Evolutionary conservation across 805 yeast species (phyloP), one percentile per base, ranked within the genome.

Genomic region (Candida palmyrensis): DNA sequence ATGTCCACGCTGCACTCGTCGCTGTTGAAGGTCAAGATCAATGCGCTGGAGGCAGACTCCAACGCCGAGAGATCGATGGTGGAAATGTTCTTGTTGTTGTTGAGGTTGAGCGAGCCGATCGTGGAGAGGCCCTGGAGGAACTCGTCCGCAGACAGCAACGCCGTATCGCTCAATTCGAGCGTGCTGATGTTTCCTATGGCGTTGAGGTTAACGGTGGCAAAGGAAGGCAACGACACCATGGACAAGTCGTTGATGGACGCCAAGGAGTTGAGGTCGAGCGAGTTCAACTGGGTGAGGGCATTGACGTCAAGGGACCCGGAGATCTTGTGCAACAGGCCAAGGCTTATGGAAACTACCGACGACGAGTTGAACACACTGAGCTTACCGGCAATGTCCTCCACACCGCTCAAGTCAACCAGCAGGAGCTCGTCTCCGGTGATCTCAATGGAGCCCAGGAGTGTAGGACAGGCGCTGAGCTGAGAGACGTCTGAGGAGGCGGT

Each of bases 21-120:
- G 42, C 54, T 49, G 55, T 66, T 66, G 59, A 66, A 66, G 37
- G 62, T 50, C 38, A 66, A 51, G 31, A 60, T 56, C 44, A 66
- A 55, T 33, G 52, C 53, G 33, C 57, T 60, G 26, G 54, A 40
- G 29, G 61, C 69, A 13, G 54, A 33, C 45, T 55, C 36, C 42
- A 66, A 55, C 32, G 45, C 45, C 7, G 51, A 32, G 33, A 61
- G 59, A 39, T 62, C 62, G 31, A 66, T 52, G 22, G 38, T 24
- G 15, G 68, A 42, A 44, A 66, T 53, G 49, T 66, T 65, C 43
- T 66, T 66, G 59, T 66, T 66, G 48, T 65, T 65, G 54, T 65
- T 62, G 39, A 66, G 48, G 47, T 64, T 49, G 50, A 66, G 55
- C 28, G 50, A 44, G 27, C 52, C 59, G 33, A 64, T 52, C 33